Evolutionary conservation across 176 grass and related monocot genomes (phyloP).

Genomic region (Triticum dicoccoides): DNA sequence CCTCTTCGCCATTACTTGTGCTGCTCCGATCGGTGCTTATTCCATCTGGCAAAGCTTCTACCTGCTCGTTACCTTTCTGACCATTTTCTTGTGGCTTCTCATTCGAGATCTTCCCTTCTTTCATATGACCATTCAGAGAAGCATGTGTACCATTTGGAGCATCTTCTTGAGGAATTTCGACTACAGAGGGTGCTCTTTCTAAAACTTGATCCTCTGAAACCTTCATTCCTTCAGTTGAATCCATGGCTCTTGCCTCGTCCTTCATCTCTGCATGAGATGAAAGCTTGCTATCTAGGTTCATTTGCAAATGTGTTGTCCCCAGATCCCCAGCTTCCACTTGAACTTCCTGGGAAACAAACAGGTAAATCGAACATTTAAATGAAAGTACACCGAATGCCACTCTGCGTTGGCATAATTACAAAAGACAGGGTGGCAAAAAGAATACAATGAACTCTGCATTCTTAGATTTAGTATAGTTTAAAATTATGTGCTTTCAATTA

Average conservation of each 20-base stretch:
- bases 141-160: slow-evolving; percentile 14
- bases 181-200: slow-evolving; percentile 37
- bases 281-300: slow-evolving; percentile 31
- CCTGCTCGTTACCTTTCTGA: slow-evolving; percentile 13
- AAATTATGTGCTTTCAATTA: not conserved
- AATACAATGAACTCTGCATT: not conserved
- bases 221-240: slow-evolving; percentile 38
- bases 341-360: slow-evolving; percentile 39
- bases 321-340: slow-evolving; percentile 28
- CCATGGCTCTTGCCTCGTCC: not conserved
- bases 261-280: slow-evolving; percentile 18
- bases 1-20: slow-evolving; percentile 18
- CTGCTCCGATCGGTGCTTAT: slow-evolving; percentile 11
- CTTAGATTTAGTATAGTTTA: not conserved
- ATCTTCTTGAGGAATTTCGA: slow-evolving; percentile 29
- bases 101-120: slow-evolving; percentile 15
- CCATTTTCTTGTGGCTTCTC: slow-evolving; percentile 6
- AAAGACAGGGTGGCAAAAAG: not conserved
- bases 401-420: slow-evolving; percentile 1
- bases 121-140: slow-evolving; percentile 34
- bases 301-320: slow-evolving; percentile 21
- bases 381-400: not conserved
- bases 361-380: slow-evolving; percentile 24
- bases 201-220: slow-evolving; percentile 41
- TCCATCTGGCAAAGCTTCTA: slow-evolving; percentile 8